phyloP scores from a whole-genome alignment of 139 green algal genomes.

The Chlorella sp. region DNA sequence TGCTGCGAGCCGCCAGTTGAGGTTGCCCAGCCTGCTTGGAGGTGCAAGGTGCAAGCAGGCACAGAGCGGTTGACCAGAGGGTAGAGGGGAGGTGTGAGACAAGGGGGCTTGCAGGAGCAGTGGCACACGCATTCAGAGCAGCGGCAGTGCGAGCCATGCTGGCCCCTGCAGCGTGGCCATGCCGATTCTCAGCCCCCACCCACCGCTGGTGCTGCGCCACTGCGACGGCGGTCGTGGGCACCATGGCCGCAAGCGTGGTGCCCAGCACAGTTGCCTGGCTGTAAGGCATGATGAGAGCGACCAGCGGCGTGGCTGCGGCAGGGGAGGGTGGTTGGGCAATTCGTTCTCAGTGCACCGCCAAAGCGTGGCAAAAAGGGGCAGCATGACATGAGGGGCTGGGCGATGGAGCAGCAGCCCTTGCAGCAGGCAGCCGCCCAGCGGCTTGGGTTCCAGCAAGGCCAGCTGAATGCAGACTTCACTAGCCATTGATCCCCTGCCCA shows the following conservation, averaged over 20 bases:
- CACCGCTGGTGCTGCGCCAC: conserved; percentile 60
- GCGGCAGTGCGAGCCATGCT: not conserved
- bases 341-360: too few relatives aligned
- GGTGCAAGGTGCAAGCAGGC: not conserved
- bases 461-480: too few relatives aligned
- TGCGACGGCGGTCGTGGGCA: conserved; percentile 54
- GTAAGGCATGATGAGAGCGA: conserved; percentile 38
- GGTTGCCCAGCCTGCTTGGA: conserved; percentile 60
- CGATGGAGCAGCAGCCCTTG: not conserved
- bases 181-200: not conserved
- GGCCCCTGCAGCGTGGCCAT: not conserved
- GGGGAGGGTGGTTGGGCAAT: too few relatives aligned
- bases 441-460: too few relatives aligned
- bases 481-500: not conserved
- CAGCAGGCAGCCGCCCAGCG: not conserved
- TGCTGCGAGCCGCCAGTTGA: conserved; percentile 69
- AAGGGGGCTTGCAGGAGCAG: too few relatives aligned
- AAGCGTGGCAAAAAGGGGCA: not conserved
- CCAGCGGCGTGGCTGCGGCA: conserved; percentile 45
- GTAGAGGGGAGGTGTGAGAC: too few relatives aligned
- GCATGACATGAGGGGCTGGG: not conserved
- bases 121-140: too few relatives aligned
- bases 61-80: too few relatives aligned
- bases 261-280: conserved; percentile 57
- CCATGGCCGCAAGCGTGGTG: conserved; percentile 71